phyloP scores from a whole-genome alignment of 345 rosid species.

The Euphorbia lathyris region DNA sequence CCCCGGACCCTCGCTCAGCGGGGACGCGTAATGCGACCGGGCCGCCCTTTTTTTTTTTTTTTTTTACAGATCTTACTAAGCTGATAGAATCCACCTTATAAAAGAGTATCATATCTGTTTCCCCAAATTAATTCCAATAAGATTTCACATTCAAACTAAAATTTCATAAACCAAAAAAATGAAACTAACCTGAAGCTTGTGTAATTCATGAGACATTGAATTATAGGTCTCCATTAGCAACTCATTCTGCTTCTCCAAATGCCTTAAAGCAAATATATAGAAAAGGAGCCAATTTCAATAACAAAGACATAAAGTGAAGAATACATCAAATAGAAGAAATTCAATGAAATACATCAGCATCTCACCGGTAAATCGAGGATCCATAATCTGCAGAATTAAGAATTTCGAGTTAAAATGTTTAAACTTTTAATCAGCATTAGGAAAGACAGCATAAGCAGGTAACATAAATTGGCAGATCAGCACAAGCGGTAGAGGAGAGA shows the following conservation, averaged over 20 bases:
- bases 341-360: constrained; percentile 24
- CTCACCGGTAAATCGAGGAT: constrained; percentile 32
- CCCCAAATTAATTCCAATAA: background rate
- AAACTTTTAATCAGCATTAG: no score
- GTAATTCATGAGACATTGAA: constrained; percentile 48
- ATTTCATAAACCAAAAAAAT: background rate
- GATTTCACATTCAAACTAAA: background rate
- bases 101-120: background rate
- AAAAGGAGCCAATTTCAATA: background rate
- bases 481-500: no score
- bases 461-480: no score
- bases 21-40: no score
- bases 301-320: background rate
- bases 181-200: constrained; percentile 44
- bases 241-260: constrained; percentile 60
- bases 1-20: no score
- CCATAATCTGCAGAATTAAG: constrained; percentile 24
- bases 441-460: no score
- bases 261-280: constrained; percentile 27
- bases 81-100: background rate
- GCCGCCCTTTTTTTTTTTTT: no score
- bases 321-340: background rate
- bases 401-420: background rate
- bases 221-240: constrained; percentile 39
- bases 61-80: background rate